Base-by-base conservation (phyloP, 1,139 yeast species). In the Hanseniaspora uvarum region DNA sequence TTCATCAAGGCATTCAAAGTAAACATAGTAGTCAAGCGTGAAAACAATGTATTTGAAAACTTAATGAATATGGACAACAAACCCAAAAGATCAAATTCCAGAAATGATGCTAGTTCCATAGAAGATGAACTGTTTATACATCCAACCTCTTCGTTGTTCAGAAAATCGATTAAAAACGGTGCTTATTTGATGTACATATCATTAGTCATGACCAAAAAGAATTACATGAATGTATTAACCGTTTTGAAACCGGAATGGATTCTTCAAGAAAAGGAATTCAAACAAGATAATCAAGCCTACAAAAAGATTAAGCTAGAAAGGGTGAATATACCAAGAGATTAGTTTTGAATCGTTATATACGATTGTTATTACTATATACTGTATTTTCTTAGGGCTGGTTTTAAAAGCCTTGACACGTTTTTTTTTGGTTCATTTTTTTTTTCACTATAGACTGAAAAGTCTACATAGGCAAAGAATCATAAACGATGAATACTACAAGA, bases 211-310 rank as follows among this genome's bases (percentile, higher is more conserved):
- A 92, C 97, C 0, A 76, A 87, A 5, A 81, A 80, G 63, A 97
- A 89, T 70, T 92, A 88, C 66, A 87, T 92, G 96, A 94, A 87
- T 57, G 84, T 87, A 61, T 85, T 82, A 8, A 83, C 94, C 0
- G 74, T 78, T 4, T 81, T 92, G 52, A 94, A 87, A 55, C 89
- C 96, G 0, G 73, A 74, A 59, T 89, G 97, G 96, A 72, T 92
- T 43, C 73, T 83, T 7, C 53, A 48, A 19, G 53, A 50, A 16
- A 28, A 39, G 26, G 88, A 85, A 61, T 92, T 86, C 74, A 80
- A 81, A 65, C 76, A 82, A 3, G 71, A 68, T 58, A 66, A 65
- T 1, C 63, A 66, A 36, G 70, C 71, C 66, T 64, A 71, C 68
- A 63, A 70, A 53, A 75, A 72, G 59, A 68, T 69, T 16, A 77